Conservation (phyloP, 345 rosid genomes). For the Pseudoturritis turrita region DNA sequence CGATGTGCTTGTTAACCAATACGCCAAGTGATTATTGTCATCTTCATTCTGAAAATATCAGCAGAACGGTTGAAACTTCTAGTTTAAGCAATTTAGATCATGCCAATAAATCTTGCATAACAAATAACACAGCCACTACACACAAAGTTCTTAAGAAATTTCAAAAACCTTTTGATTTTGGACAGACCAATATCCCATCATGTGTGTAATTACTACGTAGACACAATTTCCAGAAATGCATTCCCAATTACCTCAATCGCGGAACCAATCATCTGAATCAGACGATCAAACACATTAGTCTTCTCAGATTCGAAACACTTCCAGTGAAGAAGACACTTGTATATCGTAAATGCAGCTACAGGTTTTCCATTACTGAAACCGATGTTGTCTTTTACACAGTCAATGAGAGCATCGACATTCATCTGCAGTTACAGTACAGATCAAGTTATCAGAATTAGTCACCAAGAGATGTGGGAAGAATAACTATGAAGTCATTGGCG, state of each 20-base stretch:
- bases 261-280: slow-evolving; percentile 98
- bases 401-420: slow-evolving; percentile 83
- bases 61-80: not conserved
- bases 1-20: slow-evolving; percentile 95
- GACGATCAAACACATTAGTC: slow-evolving; percentile 95
- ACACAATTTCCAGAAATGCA: not conserved
- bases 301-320: slow-evolving; percentile 97
- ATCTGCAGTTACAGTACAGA: slow-evolving; percentile 50
- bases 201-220: not conserved
- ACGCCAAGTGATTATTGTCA: slow-evolving; percentile 86
- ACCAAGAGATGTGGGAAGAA: slow-evolving; percentile 11
- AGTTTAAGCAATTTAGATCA: not conserved
- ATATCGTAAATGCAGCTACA: slow-evolving; percentile 90
- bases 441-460: slow-evolving; percentile 8
- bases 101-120: not conserved
- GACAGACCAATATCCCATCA: not conserved
- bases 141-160: not conserved
- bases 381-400: slow-evolving; percentile 70
- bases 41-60: slow-evolving; percentile 74
- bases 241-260: slow-evolving; percentile 74
- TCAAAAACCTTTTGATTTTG: not conserved
- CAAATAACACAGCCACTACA: not conserved
- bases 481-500: not conserved
- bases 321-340: slow-evolving; percentile 94
- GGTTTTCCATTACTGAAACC: slow-evolving; percentile 94